Evolutionary conservation across 306 rosid genomes (phyloP), one percentile per base, ranked within the genome.

Genomic region (Vigna nakashimae): DNA sequence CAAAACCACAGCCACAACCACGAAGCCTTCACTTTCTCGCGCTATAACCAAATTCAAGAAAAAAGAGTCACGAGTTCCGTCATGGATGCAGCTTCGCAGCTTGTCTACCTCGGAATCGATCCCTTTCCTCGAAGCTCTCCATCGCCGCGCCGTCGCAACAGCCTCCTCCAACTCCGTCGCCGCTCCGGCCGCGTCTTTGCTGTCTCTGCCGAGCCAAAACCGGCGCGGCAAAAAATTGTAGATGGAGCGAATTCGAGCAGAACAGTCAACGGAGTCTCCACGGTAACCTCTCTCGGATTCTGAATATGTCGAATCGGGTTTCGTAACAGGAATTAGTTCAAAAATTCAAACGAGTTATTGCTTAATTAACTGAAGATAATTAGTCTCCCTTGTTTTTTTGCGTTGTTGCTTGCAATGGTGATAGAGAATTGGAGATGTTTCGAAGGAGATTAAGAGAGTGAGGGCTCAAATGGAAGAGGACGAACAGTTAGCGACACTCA

Each of bases 391-490:
- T 42, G 46, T 9, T 42, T 51, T 20, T 12, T 40, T 57, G 38
- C 32, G 0, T 42, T 60, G 66, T 65, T 67, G 9, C 57, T 59
- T 59, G 66, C 30, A 18, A 0, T 8, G 67, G 53, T 72, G 76
- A 55, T 91, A 91, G 98, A 89, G 76, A 83, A 91, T 95, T 63
- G 98, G 98, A 50, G 96, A 91, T 73, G 98, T 95, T 84, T 95
- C 98, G 4, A 83, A 89, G 83, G 98, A 95, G 75, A 95, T 95
- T 56, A 95, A 92, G 87, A 80, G 97, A 78, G 98, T 95, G 52
- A 86, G 98, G 71, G 98, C 98, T 18, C 98, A 90, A 82, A 92
- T 95, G 98, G 98, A 95, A 83, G 97, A 92, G 71, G 83, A 95
- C 32, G 98, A 95, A 82, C 93, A 95, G 49, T 75, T 95, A 82